phyloP scores from a whole-genome alignment of 176 grass and related monocot genomes.

The Calamus simplicifolius region DNA sequence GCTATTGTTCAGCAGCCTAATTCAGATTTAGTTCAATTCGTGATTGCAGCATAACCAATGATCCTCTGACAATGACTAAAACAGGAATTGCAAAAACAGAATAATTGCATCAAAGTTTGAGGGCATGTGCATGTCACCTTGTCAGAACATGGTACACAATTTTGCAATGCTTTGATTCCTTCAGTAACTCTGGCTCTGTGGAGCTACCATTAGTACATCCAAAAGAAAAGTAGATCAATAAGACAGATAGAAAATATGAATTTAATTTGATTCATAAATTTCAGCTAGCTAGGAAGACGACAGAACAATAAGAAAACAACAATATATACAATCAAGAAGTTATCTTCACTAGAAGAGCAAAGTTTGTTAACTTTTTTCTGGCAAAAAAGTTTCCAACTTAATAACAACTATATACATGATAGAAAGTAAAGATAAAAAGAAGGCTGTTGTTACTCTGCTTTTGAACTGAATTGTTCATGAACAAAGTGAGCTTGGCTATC shows the following conservation, averaged over 20 bases:
- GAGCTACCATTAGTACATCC: conserved; percentile 13
- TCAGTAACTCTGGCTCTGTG: conserved; percentile 16
- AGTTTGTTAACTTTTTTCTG: no score
- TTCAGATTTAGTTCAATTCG: no score
- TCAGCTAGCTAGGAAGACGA: no score
- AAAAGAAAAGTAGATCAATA: conserved; percentile 4
- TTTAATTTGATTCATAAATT: background rate
- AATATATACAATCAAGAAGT: no score
- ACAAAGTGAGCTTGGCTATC: background rate
- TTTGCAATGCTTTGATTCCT: conserved; percentile 23
- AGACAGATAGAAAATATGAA: background rate
- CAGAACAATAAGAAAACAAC: no score
- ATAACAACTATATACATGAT: no score
- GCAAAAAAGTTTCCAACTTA: no score
- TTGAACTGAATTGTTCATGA: background rate
- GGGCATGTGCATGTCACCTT: conserved; percentile 7
- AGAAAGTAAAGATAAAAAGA: background rate
- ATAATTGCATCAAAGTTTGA: background rate
- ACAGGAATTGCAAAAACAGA: background rate
- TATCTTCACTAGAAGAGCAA: no score
- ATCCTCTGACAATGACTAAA: background rate
- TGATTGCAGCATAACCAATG: no score
- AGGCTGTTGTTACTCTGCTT: background rate
- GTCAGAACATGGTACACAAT: background rate
- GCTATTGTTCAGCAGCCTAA: no score